These are phyloP conservation scores for Prunus fruticosa DNA, from an alignment of 306 rosid species.

Conservation along the genomic window DNA sequence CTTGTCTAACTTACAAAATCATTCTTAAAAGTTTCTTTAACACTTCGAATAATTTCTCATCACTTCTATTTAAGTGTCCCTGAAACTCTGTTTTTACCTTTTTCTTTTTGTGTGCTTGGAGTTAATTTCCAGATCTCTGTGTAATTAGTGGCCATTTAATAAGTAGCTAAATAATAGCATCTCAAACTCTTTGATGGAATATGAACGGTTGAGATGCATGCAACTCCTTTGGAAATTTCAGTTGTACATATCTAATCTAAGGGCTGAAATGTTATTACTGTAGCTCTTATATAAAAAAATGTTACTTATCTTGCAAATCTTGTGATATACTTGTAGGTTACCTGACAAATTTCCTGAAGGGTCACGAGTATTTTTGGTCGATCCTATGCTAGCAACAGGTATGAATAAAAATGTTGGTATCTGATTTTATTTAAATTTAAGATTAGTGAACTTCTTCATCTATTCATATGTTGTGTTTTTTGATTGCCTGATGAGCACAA, in stretches of 20 bases:
- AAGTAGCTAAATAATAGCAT: background rate
- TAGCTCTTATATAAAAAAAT: no score
- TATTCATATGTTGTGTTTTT: background rate
- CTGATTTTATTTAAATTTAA: background rate
- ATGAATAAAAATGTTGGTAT: conserved; percentile 4
- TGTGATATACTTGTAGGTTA: conserved; percentile 45
- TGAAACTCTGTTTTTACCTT: background rate
- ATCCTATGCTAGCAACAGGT: conserved; percentile 98
- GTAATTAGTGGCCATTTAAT: background rate
- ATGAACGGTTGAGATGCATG: background rate
- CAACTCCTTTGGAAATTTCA: background rate
- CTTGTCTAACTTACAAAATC: background rate
- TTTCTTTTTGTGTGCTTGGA: no score
- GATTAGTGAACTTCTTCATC: background rate
- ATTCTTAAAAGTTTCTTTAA: background rate
- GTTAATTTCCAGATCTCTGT: background rate
- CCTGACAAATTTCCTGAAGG: conserved; percentile 74
- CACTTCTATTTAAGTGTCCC: background rate
- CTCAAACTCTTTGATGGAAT: background rate
- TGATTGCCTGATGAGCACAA: background rate
- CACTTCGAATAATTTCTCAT: background rate
- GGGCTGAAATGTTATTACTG: background rate
- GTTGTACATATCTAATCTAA: background rate
- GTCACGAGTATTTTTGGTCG: conserved; percentile 75
- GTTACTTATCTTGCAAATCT: background rate